Conservation (phyloP, 441 rosid species). For the Mallotus repandus region DNA sequence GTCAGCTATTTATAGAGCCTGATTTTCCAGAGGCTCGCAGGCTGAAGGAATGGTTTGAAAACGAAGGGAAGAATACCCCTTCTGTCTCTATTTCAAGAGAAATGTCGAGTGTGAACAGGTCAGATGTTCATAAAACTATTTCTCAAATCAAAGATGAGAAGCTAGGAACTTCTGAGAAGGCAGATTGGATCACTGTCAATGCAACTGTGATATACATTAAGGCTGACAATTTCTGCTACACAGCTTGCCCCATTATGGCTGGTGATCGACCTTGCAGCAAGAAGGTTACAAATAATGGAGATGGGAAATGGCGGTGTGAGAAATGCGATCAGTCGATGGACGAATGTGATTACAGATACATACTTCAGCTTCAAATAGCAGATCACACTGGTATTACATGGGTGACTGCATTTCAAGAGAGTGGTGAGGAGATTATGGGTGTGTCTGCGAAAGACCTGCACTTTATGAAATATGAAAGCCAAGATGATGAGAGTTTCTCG, state of each 20-base stretch:
- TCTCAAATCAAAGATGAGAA: conserved; percentile 89
- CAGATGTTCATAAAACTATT: conserved; percentile 61
- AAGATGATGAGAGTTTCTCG: conserved; percentile 66
- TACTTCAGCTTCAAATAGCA: conserved; percentile 85
- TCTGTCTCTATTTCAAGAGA: conserved; percentile 77
- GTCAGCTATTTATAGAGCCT: conserved; percentile 73
- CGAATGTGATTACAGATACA: conserved; percentile 82
- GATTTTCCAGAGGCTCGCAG: conserved; percentile 65
- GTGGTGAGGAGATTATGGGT: conserved; percentile 83
- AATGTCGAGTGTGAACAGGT: conserved; percentile 40
- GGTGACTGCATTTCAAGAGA: conserved; percentile 90
- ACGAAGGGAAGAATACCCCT: conserved; percentile 60
- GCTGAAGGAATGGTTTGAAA: conserved; percentile 73
- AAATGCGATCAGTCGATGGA: conserved; percentile 65
- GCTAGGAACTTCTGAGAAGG: conserved; percentile 88
- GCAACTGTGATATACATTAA: conserved; percentile 66
- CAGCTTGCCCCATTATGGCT: conserved; percentile 79
- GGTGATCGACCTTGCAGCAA: conserved; percentile 84
- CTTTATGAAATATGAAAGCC: conserved; percentile 51
- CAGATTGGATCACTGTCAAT: conserved; percentile 80
- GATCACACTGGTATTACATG: conserved; percentile 88
- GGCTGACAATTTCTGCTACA: conserved; percentile 82
- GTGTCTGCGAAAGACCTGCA: conserved; percentile 75
- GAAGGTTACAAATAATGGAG: conserved; percentile 87
- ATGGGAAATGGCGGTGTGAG: conserved; percentile 89